These are phyloP conservation scores for Leptoxyphium fumago DNA, from an alignment of 2,329 filamentous ascomycete genomes.

Conservation along the genomic window DNA sequence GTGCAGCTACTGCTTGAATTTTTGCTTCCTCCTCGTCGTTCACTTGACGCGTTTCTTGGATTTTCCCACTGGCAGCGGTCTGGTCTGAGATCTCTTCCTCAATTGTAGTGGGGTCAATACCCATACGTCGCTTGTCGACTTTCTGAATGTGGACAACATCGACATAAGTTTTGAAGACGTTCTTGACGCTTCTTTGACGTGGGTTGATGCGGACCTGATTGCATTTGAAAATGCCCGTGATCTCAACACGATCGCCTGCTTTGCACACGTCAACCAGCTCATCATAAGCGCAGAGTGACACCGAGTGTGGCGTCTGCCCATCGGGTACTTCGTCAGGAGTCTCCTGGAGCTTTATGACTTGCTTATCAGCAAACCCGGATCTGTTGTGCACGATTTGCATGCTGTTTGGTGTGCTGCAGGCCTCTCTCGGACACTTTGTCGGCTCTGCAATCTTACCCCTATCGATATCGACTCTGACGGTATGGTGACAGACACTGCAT, in stretches of 20 bases:
- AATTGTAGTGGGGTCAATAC: slow-evolving; percentile 77
- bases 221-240: slow-evolving; percentile 93
- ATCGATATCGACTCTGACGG: slow-evolving; percentile 79
- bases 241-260: slow-evolving; percentile 86
- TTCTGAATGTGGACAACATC: slow-evolving; percentile 94
- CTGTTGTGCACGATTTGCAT: slow-evolving; percentile 98
- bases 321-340: slow-evolving; percentile 90
- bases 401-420: slow-evolving; percentile 76
- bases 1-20: slow-evolving; percentile 65
- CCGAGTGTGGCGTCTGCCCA: slow-evolving; percentile 92
- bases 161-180: slow-evolving; percentile 94
- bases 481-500: slow-evolving; percentile 85
- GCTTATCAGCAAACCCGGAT: slow-evolving; percentile 89
- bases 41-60: slow-evolving; percentile 74
- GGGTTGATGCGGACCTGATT: slow-evolving; percentile 90
- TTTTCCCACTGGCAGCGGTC: slow-evolving; percentile 42
- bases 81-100: slow-evolving; percentile 67
- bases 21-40: slow-evolving; percentile 75
- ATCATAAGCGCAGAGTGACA: slow-evolving; percentile 91
- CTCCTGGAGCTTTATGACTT: slow-evolving; percentile 96
- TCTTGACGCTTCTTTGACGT: slow-evolving; percentile 80
- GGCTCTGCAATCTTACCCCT: slow-evolving; percentile 93
- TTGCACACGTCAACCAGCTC: slow-evolving; percentile 97
- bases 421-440: slow-evolving; percentile 68
- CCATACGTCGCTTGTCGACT: slow-evolving; percentile 86